A percentile compares a stretch with the other conserved stretches of the same genome.
phyloP scores from a whole-genome alignment of 345 rosid genomes.

The Populus deltoides region DNA sequence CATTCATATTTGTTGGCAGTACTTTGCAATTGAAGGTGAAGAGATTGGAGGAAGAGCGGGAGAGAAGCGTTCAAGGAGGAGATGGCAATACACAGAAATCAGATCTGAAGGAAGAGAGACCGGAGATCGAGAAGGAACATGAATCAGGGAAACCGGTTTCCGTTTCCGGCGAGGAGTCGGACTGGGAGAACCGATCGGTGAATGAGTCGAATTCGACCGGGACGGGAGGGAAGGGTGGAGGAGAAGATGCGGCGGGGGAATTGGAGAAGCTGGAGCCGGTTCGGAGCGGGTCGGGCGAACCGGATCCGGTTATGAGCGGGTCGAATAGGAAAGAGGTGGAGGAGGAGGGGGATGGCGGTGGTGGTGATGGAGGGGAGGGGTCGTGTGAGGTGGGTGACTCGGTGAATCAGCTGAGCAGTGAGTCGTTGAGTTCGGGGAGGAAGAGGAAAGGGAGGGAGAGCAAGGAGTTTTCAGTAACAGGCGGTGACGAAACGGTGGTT shows the following conservation, averaged over 20 bases:
- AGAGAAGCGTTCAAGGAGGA: conserved; percentile 28
- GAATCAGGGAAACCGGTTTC: conserved; percentile 11
- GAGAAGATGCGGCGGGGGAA: conserved; percentile 14
- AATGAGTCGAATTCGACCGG: conserved; percentile 83
- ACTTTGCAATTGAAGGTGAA: conserved; percentile 68
- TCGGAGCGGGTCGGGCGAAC: conserved; percentile 27
- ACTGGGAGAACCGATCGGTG: conserved; percentile 57
- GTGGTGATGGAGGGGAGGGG: conserved; percentile 3
- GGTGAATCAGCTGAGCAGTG: conserved; percentile 37
- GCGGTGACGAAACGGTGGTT: conserved; percentile 25
- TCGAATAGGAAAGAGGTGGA: conserved; percentile 31
- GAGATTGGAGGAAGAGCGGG: conserved; percentile 60
- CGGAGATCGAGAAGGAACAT: conserved; percentile 23
- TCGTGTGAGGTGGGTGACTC: conserved; percentile 50
- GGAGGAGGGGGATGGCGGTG: background rate
- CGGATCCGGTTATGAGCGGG: conserved; percentile 33
- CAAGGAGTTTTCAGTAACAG: conserved; percentile 18
- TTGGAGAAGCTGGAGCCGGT: conserved; percentile 12
- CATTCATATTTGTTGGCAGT: conserved; percentile 23
- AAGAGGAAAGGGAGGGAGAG: conserved; percentile 26
- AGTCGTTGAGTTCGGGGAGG: conserved; percentile 15
- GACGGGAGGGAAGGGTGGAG: conserved; percentile 32
- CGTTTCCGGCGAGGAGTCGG: conserved; percentile 49
- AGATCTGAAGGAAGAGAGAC: conserved; percentile 52
- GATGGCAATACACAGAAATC: conserved; percentile 16